Evolutionary conservation across 805 yeast genomes (phyloP).

Genomic region (Pichia thaimueangensis): DNA sequence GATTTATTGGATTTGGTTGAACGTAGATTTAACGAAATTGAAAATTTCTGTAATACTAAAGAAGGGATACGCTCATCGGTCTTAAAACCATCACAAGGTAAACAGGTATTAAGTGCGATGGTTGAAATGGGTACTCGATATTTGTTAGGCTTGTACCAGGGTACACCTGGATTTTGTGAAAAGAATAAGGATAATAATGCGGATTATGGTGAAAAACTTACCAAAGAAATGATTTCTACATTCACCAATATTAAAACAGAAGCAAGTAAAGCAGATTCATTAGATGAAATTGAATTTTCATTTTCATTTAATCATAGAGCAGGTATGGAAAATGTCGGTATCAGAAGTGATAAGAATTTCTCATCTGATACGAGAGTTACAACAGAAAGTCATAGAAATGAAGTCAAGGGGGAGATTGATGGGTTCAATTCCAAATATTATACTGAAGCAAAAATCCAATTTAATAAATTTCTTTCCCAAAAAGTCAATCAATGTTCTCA

Average conservation of each 20-base stretch:
- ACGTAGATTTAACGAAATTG: slow-evolving; percentile 51
- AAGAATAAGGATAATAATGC: slow-evolving; percentile 3
- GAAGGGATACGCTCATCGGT: slow-evolving; percentile 44
- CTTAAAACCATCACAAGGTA: slow-evolving; percentile 17
- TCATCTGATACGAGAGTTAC: slow-evolving; percentile 80
- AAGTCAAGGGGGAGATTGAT: slow-evolving; percentile 69
- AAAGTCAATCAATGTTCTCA: slow-evolving; percentile 37
- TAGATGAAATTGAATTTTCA: slow-evolving; percentile 25
- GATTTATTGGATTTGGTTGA: slow-evolving; percentile 80
- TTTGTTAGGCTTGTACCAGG: slow-evolving; percentile 40
- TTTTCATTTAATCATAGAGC: slow-evolving; percentile 81
- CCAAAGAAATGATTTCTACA: slow-evolving; percentile 17
- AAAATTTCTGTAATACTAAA: slow-evolving; percentile 36
- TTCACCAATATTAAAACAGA: slow-evolving; percentile 19
- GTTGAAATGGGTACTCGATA: slow-evolving; percentile 71
- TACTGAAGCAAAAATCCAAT: slow-evolving; percentile 44
- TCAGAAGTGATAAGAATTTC: slow-evolving; percentile 73
- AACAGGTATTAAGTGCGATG: slow-evolving; percentile 50
- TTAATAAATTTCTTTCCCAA: slow-evolving; percentile 47
- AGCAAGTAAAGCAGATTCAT: slow-evolving; percentile 20
- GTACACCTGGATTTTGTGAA: slow-evolving; percentile 25
- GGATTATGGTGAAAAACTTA: slow-evolving; percentile 16
- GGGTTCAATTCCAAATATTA: slow-evolving; percentile 44
- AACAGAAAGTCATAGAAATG: slow-evolving; percentile 55
- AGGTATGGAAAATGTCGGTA: slow-evolving; percentile 79